phyloP scores from a whole-genome alignment of 1,139 yeast species.

The Hanseniaspora gamundiae region DNA sequence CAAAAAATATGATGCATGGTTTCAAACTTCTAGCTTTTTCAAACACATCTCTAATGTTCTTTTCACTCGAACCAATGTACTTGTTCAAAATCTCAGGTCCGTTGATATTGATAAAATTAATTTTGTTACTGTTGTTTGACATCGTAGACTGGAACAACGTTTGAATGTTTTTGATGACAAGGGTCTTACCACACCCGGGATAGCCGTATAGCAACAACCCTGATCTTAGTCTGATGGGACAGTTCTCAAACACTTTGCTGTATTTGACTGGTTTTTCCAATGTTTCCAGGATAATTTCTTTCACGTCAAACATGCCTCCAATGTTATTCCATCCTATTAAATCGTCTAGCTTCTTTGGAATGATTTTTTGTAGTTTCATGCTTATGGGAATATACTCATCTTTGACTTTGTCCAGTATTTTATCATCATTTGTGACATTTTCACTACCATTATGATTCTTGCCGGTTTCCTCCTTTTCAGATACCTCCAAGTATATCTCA shows the following conservation, averaged over 20 bases:
- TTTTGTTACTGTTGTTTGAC: conserved; percentile 41
- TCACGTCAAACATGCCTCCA: conserved; percentile 77
- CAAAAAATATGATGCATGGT: conserved; percentile 89
- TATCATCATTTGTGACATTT: background rate
- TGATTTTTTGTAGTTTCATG: conserved; percentile 30
- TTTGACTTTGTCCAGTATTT: conserved; percentile 31
- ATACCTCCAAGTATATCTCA: background rate
- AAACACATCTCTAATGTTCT: conserved; percentile 81
- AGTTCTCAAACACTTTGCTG: conserved; percentile 82
- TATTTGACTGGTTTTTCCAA: conserved; percentile 95
- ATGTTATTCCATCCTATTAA: conserved; percentile 57
- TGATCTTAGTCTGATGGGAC: conserved; percentile 78
- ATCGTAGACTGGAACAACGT: background rate
- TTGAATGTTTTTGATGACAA: background rate
- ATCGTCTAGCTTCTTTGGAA: background rate
- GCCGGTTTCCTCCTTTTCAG: too few species aligned
- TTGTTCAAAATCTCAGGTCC: conserved; percentile 95
- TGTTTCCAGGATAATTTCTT: conserved; percentile 66
- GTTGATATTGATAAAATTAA: conserved; percentile 84
- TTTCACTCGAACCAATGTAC: conserved; percentile 96
- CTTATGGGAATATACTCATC: conserved; percentile 68
- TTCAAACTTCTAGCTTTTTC: conserved; percentile 71
- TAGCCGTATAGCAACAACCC: conserved; percentile 88
- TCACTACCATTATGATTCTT: too few species aligned
- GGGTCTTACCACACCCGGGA: conserved; percentile 95